phyloP scores from a whole-genome alignment of 2,329 filamentous ascomycete species.

The Aspergillus floridensis region DNA sequence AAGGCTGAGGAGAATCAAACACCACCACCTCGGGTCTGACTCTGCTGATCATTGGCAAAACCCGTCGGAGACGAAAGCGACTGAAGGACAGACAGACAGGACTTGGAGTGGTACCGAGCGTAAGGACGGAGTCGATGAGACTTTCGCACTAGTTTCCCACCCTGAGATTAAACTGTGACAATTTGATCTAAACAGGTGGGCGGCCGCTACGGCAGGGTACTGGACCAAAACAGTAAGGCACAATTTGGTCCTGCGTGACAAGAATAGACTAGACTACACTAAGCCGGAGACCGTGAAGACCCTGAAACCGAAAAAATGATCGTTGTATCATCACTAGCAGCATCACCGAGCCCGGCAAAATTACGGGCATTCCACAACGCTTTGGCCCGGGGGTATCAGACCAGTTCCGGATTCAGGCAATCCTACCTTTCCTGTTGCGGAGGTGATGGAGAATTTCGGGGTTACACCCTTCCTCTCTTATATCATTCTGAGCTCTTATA shows the following conservation, averaged over 20 bases:
- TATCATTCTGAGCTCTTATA: background rate
- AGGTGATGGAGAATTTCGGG: background rate
- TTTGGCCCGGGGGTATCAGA: background rate
- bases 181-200: background rate
- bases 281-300: background rate
- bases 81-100: background rate
- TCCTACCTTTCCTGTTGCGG: background rate
- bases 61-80: too few species aligned
- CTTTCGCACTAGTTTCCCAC: background rate
- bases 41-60: background rate
- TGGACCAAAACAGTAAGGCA: background rate
- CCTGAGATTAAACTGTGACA: background rate
- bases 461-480: background rate
- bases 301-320: slow-evolving; percentile 9
- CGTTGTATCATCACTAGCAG: background rate
- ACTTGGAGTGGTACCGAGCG: background rate
- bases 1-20: background rate
- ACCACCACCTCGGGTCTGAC: background rate
- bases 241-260: background rate
- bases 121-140: background rate
- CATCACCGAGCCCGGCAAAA: background rate
- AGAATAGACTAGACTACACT: background rate
- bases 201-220: background rate
- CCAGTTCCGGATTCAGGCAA: background rate
- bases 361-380: background rate